phyloP scores from a whole-genome alignment of 148 eudicot genomes.

The Rhododendron molle region DNA sequence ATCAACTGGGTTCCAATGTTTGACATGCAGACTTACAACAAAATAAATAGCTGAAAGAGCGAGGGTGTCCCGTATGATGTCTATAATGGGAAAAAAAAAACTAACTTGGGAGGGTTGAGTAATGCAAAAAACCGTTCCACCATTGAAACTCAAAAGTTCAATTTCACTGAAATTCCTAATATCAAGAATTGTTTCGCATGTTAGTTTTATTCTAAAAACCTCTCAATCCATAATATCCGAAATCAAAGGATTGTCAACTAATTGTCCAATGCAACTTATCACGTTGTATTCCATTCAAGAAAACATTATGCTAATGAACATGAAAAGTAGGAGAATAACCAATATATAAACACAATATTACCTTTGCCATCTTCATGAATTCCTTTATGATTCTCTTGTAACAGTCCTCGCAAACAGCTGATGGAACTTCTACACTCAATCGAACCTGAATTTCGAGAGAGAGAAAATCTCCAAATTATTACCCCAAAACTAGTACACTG shows the following conservation, averaged over 20 bases:
- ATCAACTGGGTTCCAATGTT: neutral
- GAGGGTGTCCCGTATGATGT: neutral
- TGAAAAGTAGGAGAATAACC: neutral
- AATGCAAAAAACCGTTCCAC: neutral
- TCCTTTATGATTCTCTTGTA: constrained; percentile 61
- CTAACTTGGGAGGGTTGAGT: neutral
- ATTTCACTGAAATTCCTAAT: neutral
- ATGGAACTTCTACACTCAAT: constrained; percentile 83
- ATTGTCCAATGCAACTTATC: neutral
- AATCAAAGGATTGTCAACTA: neutral
- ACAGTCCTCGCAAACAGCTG: constrained; percentile 78
- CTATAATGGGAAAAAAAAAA: neutral
- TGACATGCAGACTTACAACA: neutral
- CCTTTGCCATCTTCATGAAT: constrained; percentile 74
- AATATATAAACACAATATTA: constrained; percentile 16
- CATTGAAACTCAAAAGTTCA: neutral
- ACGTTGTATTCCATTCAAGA: neutral
- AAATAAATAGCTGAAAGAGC: neutral
- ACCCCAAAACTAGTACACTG: neutral
- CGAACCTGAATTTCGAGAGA: constrained; percentile 48
- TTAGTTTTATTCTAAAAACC: neutral
- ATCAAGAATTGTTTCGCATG: neutral
- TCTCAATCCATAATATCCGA: neutral
- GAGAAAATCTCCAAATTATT: neutral
- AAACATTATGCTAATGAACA: neutral